Evolutionary conservation across 2,329 filamentous ascomycete species (phyloP).

Genomic region (Cercospora zeina): DNA sequence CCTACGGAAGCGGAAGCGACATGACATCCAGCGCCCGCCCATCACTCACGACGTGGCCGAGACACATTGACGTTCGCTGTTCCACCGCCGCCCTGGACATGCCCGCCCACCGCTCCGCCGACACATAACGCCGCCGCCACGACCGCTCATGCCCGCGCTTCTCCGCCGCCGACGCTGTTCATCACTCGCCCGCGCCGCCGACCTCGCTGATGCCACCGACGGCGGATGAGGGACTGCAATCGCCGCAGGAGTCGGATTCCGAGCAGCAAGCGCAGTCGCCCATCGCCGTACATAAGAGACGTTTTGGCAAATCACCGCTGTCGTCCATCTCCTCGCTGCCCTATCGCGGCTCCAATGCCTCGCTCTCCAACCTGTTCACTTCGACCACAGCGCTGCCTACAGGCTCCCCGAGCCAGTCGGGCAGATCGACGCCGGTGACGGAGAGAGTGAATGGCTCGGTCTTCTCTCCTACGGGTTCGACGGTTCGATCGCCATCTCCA

Average conservation of each 20-base stretch:
- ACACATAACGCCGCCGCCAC: not conserved
- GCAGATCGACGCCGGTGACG: conserved; percentile 46
- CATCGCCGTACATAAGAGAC: conserved; percentile 61
- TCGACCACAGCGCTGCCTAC: conserved; percentile 50
- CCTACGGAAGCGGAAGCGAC: not conserved
- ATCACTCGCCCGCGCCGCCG: conserved; percentile 21
- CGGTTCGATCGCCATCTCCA: conserved; percentile 45
- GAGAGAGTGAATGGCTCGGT: conserved; percentile 43
- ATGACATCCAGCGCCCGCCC: not conserved
- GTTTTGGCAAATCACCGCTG: conserved; percentile 54
- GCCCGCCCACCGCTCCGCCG: conserved; percentile 1
- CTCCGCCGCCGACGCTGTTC: not conserved
- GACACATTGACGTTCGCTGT: not conserved
- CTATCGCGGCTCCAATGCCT: conserved; percentile 55
- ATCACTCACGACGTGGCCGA: not conserved
- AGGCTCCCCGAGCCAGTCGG: conserved; percentile 43
- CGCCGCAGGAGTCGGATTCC: conserved; percentile 68
- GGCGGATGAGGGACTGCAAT: conserved; percentile 64
- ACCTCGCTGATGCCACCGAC: conserved; percentile 62
- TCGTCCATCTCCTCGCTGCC: conserved; percentile 60
- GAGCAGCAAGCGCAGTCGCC: conserved; percentile 60
- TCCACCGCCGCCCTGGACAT: not conserved
- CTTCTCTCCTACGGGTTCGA: conserved; percentile 47
- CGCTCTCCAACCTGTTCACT: conserved; percentile 55
- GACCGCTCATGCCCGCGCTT: conserved; percentile 1